Conservation (phyloP, 805 yeast species). For the Sugiyamaella chiloensis region DNA sequence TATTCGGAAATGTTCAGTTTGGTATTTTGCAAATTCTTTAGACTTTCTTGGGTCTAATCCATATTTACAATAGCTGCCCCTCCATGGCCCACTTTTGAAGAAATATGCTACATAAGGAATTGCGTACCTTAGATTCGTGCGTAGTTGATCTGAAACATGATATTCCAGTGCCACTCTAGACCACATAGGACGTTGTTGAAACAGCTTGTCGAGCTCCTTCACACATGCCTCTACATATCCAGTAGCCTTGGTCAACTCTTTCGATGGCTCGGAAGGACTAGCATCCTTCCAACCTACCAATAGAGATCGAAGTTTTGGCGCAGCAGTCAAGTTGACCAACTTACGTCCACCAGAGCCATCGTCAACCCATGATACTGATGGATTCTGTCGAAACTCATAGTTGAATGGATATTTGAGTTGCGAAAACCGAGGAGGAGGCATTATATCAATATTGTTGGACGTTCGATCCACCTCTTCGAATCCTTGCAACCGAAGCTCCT, state of each 20-base stretch:
- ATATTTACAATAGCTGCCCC: conserved; percentile 74
- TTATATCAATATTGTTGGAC: conserved; percentile 52
- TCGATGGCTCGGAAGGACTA: conserved; percentile 31
- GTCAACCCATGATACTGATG: conserved; percentile 50
- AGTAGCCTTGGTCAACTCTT: conserved; percentile 46
- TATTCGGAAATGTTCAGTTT: conserved; percentile 79
- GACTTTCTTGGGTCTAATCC: conserved; percentile 75
- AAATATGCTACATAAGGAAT: conserved; percentile 81
- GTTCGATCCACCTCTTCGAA: conserved; percentile 24
- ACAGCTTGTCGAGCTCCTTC: conserved; percentile 41
- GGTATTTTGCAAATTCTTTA: conserved; percentile 56
- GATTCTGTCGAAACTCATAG: conserved; percentile 75
- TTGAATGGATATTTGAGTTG: conserved; percentile 71
- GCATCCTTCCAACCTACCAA: conserved; percentile 35
- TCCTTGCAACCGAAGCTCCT: conserved; percentile 30
- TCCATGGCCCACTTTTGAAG: conserved; percentile 90
- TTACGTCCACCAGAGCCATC: conserved; percentile 45
- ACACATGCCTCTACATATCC: conserved; percentile 37
- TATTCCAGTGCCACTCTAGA: conserved; percentile 59
- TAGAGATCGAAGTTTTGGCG: conserved; percentile 32
- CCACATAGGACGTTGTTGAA: conserved; percentile 79
- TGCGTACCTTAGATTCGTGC: conserved; percentile 61
- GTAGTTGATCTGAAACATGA: conserved; percentile 29
- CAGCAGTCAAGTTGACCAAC: conserved; percentile 32
- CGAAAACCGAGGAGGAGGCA: conserved; percentile 86